phyloP scores from a whole-genome alignment of 2,329 filamentous ascomycete species.

The Penicillium fuscoglaucum region DNA sequence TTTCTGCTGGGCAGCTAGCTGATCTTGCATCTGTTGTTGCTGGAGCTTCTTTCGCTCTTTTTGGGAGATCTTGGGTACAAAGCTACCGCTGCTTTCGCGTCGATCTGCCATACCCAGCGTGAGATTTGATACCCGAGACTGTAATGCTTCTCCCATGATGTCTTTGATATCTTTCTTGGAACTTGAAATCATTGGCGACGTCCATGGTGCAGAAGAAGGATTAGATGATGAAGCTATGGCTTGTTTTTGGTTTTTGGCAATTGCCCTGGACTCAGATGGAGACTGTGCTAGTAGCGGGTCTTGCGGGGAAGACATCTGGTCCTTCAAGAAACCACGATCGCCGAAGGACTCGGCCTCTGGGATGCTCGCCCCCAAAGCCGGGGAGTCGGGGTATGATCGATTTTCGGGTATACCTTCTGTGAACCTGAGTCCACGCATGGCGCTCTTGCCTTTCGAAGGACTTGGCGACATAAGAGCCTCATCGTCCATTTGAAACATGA shows the following conservation, averaged over 20 bases:
- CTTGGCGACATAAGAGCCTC: constrained; percentile 48
- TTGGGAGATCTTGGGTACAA: constrained; percentile 72
- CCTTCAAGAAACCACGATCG: constrained; percentile 30
- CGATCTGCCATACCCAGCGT: constrained; percentile 53
- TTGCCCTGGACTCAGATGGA: constrained; percentile 25
- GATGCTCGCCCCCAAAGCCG: constrained; percentile 29
- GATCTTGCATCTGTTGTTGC: constrained; percentile 60
- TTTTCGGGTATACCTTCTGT: constrained; percentile 18
- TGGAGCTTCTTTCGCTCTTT: constrained; percentile 87
- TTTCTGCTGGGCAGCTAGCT: constrained; percentile 35
- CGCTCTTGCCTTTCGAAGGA: constrained; percentile 34
- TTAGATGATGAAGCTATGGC: constrained; percentile 28
- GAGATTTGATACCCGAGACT: constrained; percentile 53
- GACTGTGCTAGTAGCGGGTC: constrained; percentile 25
- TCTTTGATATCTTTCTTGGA: constrained; percentile 72
- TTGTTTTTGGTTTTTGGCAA: constrained; percentile 24
- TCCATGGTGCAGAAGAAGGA: constrained; percentile 53
- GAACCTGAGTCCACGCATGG: constrained; percentile 23
- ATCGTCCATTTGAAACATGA: constrained; percentile 95
- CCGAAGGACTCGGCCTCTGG: constrained; percentile 29
- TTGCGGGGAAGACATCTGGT: constrained; percentile 30
- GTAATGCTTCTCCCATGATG: constrained; percentile 67
- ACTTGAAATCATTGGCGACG: constrained; percentile 53
- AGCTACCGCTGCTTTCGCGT: constrained; percentile 42
- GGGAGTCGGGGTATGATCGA: constrained; percentile 27